Percentiles rank a stretch among this genome's conserved stretches.
Conservation (phyloP, 176 grass and related monocot genomes). For the Cenchrus americanus region DNA sequence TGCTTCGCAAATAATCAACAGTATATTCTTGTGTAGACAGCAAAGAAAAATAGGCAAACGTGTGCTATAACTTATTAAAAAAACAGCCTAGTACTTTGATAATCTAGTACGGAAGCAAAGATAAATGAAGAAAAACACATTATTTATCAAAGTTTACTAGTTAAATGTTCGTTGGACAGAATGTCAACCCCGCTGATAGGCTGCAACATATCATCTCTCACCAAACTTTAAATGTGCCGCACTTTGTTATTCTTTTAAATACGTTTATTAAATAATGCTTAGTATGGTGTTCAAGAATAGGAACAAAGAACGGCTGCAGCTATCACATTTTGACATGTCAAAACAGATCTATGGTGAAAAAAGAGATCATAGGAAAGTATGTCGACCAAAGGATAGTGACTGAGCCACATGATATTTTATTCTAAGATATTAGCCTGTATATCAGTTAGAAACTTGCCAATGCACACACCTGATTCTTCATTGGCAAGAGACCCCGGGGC, state of each 20-base stretch:
- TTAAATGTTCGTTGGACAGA: constrained; percentile 1
- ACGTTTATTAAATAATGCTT: constrained; percentile 7
- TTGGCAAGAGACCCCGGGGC: constrained; percentile 90
- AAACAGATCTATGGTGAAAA: not conserved
- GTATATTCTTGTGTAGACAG: not conserved
- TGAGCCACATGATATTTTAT: not conserved
- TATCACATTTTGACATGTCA: constrained; percentile 7
- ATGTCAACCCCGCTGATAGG: not conserved
- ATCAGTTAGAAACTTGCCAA: not conserved
- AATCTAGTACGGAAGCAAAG: not conserved
- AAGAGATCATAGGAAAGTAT: not conserved
- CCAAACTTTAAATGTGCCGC: not conserved
- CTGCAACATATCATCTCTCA: not conserved
- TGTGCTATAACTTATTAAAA: not conserved
- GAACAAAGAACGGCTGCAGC: not conserved
- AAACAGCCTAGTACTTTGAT: not conserved
- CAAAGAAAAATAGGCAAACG: not conserved
- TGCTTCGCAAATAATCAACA: not conserved
- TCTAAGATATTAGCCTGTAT: constrained; percentile 4
- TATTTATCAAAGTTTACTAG: not conserved
- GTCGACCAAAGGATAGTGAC: not conserved
- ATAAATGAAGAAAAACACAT: not conserved
- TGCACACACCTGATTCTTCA: constrained; percentile 76
- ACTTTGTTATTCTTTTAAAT: constrained; percentile 1
- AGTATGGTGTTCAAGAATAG: not conserved